A percentile compares a stretch with the other conserved stretches of the same genome.
Evolutionary conservation across 106 monocot species (phyloP).

Genomic region (Acorus gramineus): DNA sequence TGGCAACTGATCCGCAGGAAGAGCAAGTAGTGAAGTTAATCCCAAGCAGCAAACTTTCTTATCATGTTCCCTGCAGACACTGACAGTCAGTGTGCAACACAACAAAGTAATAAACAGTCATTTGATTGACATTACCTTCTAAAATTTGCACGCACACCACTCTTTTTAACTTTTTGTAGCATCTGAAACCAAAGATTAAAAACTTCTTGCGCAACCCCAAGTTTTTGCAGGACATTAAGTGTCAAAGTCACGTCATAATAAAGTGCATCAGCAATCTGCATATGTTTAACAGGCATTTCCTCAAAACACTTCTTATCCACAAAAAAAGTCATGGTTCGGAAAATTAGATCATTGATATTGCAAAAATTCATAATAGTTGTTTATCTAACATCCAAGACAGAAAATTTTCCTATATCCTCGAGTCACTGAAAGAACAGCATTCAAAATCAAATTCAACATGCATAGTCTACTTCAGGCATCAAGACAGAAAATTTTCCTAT

Average conservation of each 20-base stretch:
- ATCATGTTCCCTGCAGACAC: slow-evolving; percentile 70
- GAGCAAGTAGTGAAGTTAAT: slow-evolving; percentile 74
- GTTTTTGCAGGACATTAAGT: slow-evolving; percentile 60
- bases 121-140: slow-evolving; percentile 37
- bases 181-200: slow-evolving; percentile 88
- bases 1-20: slow-evolving; percentile 62
- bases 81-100: neutral
- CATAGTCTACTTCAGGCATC: no score
- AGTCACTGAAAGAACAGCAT: no score
- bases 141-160: slow-evolving; percentile 68
- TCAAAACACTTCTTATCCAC: no score
- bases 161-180: slow-evolving; percentile 88
- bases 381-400: no score
- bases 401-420: no score
- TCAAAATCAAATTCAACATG: no score
- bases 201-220: slow-evolving; percentile 75
- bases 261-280: slow-evolving; percentile 85
- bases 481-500: no score
- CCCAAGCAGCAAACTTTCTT: slow-evolving; percentile 97
- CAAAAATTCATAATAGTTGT: no score
- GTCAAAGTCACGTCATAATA: slow-evolving; percentile 83
- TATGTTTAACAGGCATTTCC: no score
- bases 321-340: no score
- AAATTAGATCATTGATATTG: no score
- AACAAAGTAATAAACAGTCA: neutral